phyloP scores from a whole-genome alignment of 129 eudicot species.

The Flaveria robusta region DNA sequence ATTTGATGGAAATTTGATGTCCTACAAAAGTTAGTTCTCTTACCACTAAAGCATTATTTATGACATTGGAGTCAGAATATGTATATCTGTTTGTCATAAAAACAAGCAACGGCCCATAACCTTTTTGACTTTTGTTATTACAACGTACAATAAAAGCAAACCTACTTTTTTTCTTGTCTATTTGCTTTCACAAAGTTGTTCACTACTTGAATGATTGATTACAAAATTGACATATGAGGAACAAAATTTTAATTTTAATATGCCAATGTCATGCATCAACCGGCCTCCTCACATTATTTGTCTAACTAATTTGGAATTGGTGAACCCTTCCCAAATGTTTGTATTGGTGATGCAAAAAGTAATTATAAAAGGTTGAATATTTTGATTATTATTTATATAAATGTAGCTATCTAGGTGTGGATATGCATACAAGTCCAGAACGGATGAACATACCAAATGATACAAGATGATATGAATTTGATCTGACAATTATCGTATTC shows the following conservation, averaged over 20 bases:
- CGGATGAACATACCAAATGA: too few relatives aligned
- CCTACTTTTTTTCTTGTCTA: slow-evolving; percentile 17
- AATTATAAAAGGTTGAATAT: too few relatives aligned
- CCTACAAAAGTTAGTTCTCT: too few relatives aligned
- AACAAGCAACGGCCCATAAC: slow-evolving; percentile 24
- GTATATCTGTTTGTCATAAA: slow-evolving; percentile 9
- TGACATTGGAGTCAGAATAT: too few relatives aligned
- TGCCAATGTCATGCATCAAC: background rate
- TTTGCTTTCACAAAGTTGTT: slow-evolving; percentile 13
- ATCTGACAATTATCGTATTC: too few relatives aligned
- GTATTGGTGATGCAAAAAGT: too few relatives aligned
- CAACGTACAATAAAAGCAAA: slow-evolving; percentile 26
- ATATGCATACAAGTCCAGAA: too few relatives aligned
- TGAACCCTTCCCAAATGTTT: background rate
- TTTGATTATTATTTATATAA: too few relatives aligned
- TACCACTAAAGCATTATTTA: too few relatives aligned
- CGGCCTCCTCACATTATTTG: background rate
- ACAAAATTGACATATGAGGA: background rate
- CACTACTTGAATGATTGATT: slow-evolving; percentile 28
- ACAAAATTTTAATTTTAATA: background rate
- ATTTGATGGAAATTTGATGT: too few relatives aligned
- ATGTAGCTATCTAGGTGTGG: too few relatives aligned
- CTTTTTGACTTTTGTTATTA: slow-evolving; percentile 22
- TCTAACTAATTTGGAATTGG: background rate
- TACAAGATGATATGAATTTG: too few relatives aligned